Conservation (phyloP, 352 stramenopile genomes). For the Pythium brassicae region DNA sequence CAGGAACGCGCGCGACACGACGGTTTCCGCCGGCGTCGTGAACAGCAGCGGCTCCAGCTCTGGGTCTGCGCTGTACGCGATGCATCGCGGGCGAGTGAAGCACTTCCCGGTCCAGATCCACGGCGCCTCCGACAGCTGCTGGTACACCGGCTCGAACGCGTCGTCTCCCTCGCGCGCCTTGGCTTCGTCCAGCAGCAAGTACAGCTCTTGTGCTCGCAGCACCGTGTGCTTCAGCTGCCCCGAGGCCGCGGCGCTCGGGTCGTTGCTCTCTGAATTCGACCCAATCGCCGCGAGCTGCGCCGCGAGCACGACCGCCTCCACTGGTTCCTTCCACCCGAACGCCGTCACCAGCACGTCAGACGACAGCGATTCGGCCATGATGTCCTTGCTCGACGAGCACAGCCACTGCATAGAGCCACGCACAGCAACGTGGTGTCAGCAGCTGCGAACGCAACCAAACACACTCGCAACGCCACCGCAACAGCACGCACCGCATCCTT, state of each 20-base stretch:
- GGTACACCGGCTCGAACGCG: conserved; percentile 20
- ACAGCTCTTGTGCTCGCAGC: conserved; percentile 52
- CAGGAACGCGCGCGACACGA: conserved; percentile 59
- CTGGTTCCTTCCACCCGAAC: conserved; percentile 50
- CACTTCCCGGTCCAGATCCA: conserved; percentile 74
- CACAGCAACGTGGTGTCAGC: conserved; percentile 4
- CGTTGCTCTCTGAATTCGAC: conserved; percentile 13
- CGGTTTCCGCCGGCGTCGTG: conserved; percentile 42
- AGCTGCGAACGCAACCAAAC: neutral
- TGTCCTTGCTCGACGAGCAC: conserved; percentile 47
- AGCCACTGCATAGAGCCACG: conserved; percentile 41
- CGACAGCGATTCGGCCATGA: conserved; percentile 48
- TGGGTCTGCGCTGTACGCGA: conserved; percentile 40
- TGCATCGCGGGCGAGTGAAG: conserved; percentile 47
- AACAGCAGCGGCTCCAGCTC: conserved; percentile 61
- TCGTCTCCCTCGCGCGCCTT: conserved; percentile 23
- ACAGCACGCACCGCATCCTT: conserved; percentile 50
- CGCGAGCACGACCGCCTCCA: conserved; percentile 39
- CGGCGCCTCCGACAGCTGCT: conserved; percentile 32
- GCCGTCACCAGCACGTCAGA: conserved; percentile 46
- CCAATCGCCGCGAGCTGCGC: conserved; percentile 52
- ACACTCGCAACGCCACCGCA: neutral
- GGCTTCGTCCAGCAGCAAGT: conserved; percentile 43
- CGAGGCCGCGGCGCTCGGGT: neutral
- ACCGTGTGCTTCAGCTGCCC: conserved; percentile 19